Evolutionary conservation across 495 filamentous ascomycete genomes (phyloP), one percentile per base, ranked within the genome.

Genomic region (Cetradonia linearis): DNA sequence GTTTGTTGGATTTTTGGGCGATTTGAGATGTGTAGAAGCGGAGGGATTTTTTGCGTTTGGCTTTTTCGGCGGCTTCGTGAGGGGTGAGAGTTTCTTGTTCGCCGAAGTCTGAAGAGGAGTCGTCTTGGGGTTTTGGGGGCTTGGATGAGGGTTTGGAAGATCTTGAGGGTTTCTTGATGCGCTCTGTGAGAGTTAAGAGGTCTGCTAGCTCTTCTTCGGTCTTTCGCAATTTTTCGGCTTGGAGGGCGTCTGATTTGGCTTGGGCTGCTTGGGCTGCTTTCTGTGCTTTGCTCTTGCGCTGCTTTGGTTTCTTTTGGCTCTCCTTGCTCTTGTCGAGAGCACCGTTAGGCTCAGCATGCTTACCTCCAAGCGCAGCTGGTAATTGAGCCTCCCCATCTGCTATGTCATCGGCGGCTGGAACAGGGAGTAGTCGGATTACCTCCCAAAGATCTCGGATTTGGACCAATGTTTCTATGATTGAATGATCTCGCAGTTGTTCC

Each of bases 21-120:
- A 97, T 87, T 68, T 97, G 93, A 6, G 89, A 93, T 28, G 94
- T 96, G 78, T 98, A 96, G 74, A 98, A 98, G 57, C 88, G 85
- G 42, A 98, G 82, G 62, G 78, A 87, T 73, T 91, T 93, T 77
- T 91, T 95, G 66, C 86, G 85, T 53, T 78, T 76, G 4, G 83
- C 87, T 73, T 97, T 98, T 62, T 93, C 88, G 55, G 85, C 86
- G 0, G 86, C 85, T 60, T 88, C 86, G 31, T 76, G 71, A 2
- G 79, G 71, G 23, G 81, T 82, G 49, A 88, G 76, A 28, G 74
- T 70, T 37, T 76, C 76, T 66, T 85, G 83, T 55, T 89, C 86
- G 59, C 83, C 85, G 48, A 88, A 81, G 69, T 89, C 86, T 25
- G 81, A 85, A 57, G 81, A 76, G 9, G 76, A 72, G 36, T 70